These are phyloP conservation scores for Globisporangium orthogonon DNA, from an alignment of 352 stramenopile species.

Conservation along the genomic window DNA sequence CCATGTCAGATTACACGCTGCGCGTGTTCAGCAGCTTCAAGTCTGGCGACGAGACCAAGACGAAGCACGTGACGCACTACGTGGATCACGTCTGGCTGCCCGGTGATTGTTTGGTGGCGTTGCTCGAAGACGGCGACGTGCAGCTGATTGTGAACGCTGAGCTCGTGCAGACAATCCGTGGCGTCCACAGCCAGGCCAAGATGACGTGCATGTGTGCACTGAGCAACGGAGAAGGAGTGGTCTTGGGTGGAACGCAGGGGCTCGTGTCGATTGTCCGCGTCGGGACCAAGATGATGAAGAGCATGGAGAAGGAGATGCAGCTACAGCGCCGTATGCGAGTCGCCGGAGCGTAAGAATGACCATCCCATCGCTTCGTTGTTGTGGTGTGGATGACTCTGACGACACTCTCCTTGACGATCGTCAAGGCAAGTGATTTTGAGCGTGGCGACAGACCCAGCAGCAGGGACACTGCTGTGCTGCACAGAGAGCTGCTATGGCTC, in stretches of 20 bases:
- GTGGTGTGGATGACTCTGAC: not conserved
- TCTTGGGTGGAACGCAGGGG: slow-evolving; percentile 50
- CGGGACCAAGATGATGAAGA: slow-evolving; percentile 42
- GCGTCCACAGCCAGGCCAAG: slow-evolving; percentile 40
- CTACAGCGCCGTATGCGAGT: slow-evolving; percentile 56
- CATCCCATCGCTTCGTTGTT: not conserved
- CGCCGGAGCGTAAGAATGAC: slow-evolving; percentile 27
- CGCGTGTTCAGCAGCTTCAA: slow-evolving; percentile 70
- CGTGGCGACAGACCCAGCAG: slow-evolving; percentile 41
- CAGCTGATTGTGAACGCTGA: slow-evolving; percentile 73
- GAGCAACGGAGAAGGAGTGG: slow-evolving; percentile 44
- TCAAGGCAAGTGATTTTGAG: slow-evolving; percentile 36
- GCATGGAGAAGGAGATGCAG: slow-evolving; percentile 62
- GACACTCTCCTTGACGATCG: not conserved
- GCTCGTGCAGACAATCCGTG: slow-evolving; percentile 56
- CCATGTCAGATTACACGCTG: slow-evolving; percentile 64
- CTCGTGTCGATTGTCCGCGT: slow-evolving; percentile 56
- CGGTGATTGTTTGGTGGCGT: slow-evolving; percentile 52
- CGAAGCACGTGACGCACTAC: slow-evolving; percentile 39
- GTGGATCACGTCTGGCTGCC: slow-evolving; percentile 69
- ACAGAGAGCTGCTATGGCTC: slow-evolving; percentile 53
- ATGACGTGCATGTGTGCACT: slow-evolving; percentile 34
- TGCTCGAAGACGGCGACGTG: slow-evolving; percentile 69
- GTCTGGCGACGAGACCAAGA: slow-evolving; percentile 56
- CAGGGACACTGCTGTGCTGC: slow-evolving; percentile 46